Evolutionary conservation across 148 eudicot genomes (phyloP).

Genomic region (Camellia sinensis): DNA sequence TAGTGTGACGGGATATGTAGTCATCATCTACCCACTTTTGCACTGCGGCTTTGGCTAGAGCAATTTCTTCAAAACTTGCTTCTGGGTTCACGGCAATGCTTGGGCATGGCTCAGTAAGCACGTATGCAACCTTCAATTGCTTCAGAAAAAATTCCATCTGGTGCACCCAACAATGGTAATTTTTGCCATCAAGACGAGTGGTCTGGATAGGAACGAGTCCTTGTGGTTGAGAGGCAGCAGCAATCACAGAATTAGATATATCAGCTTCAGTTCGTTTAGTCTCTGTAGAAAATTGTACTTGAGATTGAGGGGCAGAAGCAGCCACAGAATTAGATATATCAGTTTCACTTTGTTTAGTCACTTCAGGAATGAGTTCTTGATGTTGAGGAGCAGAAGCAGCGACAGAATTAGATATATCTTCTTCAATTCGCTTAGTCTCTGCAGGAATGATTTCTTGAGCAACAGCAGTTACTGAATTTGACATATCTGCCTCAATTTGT

Average conservation of each 20-base stretch:
- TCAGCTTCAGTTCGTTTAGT: conserved; percentile 15
- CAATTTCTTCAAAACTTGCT: conserved; percentile 29
- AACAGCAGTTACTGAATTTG: conserved; percentile 14
- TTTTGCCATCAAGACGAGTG: conserved; percentile 62
- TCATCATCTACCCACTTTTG: conserved; percentile 69
- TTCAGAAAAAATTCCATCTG: conserved; percentile 55
- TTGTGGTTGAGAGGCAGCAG: background rate
- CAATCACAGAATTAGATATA: conserved; percentile 9
- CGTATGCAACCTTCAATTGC: conserved; percentile 55
- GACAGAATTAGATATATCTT: background rate
- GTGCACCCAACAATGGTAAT: conserved; percentile 62
- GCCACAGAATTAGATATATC: background rate
- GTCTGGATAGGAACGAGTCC: conserved; percentile 26
- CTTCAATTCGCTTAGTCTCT: conserved; percentile 16
- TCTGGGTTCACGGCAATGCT: conserved; percentile 22
- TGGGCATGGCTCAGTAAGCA: conserved; percentile 60
- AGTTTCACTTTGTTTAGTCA: conserved; percentile 7
- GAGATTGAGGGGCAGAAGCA: background rate
- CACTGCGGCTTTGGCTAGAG: conserved; percentile 33
- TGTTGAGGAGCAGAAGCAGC: conserved; percentile 18
- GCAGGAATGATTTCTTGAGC: conserved; percentile 13
- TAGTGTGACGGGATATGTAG: conserved; percentile 56
- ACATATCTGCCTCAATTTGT: conserved; percentile 19
- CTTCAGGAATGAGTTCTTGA: background rate
- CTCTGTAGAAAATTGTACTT: conserved; percentile 5